Evolutionary conservation across 2,329 filamentous ascomycete genomes (phyloP).

Genomic region (Colletotrichum orchidophilum): DNA sequence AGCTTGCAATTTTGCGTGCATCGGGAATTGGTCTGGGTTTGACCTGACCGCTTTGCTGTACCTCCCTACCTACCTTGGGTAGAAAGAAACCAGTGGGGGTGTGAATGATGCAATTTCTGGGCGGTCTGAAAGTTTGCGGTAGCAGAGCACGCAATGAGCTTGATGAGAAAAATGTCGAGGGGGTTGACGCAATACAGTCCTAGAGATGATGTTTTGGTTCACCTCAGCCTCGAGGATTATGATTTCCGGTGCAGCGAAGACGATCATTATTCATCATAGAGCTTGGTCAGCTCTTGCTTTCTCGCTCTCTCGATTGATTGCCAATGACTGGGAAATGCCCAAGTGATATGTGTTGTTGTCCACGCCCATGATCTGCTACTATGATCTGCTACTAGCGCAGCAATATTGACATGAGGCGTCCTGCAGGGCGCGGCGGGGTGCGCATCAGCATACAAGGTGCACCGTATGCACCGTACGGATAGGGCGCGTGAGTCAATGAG

Average conservation of each 20-base stretch:
- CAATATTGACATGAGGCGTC: constrained; percentile 16
- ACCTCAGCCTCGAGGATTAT: not conserved
- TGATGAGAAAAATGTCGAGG: not conserved
- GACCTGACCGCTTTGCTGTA: not conserved
- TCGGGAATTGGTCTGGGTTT: not conserved
- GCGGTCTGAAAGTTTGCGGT: not conserved
- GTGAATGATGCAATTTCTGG: constrained; percentile 1
- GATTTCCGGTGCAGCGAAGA: not conserved
- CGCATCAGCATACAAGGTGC: not conserved
- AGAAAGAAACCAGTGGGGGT: not conserved
- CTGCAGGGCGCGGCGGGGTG: constrained; percentile 22
- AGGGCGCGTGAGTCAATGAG: constrained; percentile 8
- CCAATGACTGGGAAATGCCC: not conserved
- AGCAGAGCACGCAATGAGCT: constrained; percentile 14
- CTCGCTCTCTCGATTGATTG: not conserved
- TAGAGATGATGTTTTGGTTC: constrained; percentile 4
- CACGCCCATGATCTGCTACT: not conserved
- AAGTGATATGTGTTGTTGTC: not conserved
- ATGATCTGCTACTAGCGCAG: constrained; percentile 2
- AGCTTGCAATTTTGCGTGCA: not conserved
- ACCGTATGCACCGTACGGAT: too few relatives aligned
- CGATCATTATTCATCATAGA: not conserved
- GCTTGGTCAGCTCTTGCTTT: constrained; percentile 12
- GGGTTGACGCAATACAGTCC: not conserved
- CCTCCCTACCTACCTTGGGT: not conserved